phyloP scores from a whole-genome alignment of 1,284 basidiomycete genomes.

The Boletus albobrunnescens region DNA sequence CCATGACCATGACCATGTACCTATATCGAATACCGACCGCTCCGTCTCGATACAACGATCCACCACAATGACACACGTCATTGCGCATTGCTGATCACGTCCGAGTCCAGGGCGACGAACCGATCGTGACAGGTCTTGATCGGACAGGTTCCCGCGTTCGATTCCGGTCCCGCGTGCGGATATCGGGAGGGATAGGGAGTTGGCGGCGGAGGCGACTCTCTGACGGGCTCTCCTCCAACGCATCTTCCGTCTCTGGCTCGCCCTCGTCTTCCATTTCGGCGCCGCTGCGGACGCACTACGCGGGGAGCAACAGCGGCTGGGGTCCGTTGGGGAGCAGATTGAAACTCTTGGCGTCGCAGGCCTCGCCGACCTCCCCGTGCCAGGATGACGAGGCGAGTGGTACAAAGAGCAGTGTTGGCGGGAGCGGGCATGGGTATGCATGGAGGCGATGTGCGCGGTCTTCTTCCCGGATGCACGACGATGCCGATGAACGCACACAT shows the following conservation, averaged over 20 bases:
- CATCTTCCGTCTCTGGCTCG: conserved; percentile 54
- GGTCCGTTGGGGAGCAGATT: conserved; percentile 57
- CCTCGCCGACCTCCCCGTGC: background rate
- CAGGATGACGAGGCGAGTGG: background rate
- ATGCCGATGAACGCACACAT: conserved; percentile 34
- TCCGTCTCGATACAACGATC: too few relatives aligned
- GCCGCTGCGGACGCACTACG: conserved; percentile 55
- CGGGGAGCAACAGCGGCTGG: conserved; percentile 50
- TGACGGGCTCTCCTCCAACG: conserved; percentile 29
- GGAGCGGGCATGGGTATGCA: background rate
- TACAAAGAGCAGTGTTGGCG: background rate
- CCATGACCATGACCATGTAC: background rate
- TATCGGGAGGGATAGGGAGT: conserved; percentile 43
- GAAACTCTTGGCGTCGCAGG: conserved; percentile 29
- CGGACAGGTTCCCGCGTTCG: conserved; percentile 40
- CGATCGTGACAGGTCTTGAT: conserved; percentile 5
- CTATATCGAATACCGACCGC: too few relatives aligned
- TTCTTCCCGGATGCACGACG: conserved; percentile 6
- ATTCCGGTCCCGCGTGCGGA: conserved; percentile 55
- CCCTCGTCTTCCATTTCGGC: conserved; percentile 71
- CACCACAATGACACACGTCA: background rate
- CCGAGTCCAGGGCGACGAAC: conserved; percentile 18
- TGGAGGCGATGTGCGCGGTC: conserved; percentile 5
- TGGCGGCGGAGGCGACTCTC: conserved; percentile 27
- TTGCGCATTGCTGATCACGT: conserved; percentile 13